A percentile compares a stretch with the other conserved stretches of the same genome.
These are phyloP conservation scores for Trichoderma koningii DNA, from an alignment of 2,329 filamentous ascomycete species.

Conservation along the genomic window DNA sequence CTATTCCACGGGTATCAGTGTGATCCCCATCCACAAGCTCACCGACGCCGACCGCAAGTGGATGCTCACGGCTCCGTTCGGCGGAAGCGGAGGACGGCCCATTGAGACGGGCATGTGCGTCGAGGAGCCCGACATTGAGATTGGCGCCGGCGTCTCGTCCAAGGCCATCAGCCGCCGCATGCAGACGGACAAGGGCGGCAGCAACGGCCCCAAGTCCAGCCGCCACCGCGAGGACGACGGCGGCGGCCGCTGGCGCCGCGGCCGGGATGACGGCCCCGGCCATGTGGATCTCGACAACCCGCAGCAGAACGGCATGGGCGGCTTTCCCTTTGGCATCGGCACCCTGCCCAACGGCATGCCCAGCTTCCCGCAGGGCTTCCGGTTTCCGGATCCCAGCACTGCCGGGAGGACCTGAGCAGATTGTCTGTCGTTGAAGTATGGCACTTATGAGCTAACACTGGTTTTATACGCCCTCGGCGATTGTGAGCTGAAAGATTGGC, in stretches of 20 bases:
- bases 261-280: conserved; percentile 35
- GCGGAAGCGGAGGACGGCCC: conserved; percentile 80
- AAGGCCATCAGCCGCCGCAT: conserved; percentile 76
- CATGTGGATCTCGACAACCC: conserved; percentile 20
- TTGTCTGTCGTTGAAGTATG: neutral
- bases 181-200: conserved; percentile 68
- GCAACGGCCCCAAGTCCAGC: conserved; percentile 66
- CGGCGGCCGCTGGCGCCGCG: conserved; percentile 40
- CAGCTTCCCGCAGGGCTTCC: conserved; percentile 45
- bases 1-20: conserved; percentile 85
- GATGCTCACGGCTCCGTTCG: conserved; percentile 91
- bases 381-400: conserved; percentile 42
- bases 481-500: conserved; percentile 1
- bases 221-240: conserved; percentile 47
- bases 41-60: conserved; percentile 97
- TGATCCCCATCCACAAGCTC: conserved; percentile 88
- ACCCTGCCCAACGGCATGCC: conserved; percentile 48
- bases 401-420: conserved; percentile 27
- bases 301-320: conserved; percentile 31
- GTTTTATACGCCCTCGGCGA: neutral
- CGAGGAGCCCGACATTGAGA: conserved; percentile 98
- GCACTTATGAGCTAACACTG: neutral
- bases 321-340: conserved; percentile 46
- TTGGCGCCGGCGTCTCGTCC: conserved; percentile 93
- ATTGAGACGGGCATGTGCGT: conserved; percentile 85